Percentiles rank a stretch among this genome's conserved stretches.
Conservation (phyloP, 306 rosid genomes). For the Lablab purpureus region DNA sequence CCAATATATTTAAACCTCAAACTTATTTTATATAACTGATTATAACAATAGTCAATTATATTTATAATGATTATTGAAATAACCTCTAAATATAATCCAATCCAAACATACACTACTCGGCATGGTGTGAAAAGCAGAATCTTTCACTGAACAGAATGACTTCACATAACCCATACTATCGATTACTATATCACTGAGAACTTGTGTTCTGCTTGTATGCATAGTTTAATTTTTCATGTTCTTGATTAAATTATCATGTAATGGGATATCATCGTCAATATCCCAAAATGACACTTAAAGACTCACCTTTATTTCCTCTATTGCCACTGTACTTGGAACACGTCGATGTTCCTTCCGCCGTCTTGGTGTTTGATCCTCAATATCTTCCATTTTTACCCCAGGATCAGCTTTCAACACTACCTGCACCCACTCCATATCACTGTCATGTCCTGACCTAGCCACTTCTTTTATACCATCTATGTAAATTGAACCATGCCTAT, state of each 20-base stretch:
- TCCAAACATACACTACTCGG: conserved; percentile 3
- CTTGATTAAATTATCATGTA: conserved; percentile 19
- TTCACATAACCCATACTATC: conserved; percentile 5
- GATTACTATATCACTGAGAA: conserved; percentile 4
- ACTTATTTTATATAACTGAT: not conserved
- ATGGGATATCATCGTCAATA: conserved; percentile 14
- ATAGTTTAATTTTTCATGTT: conserved; percentile 25
- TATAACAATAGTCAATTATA: not conserved
- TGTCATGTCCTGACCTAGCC: conserved; percentile 51
- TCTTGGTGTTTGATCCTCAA: conserved; percentile 68
- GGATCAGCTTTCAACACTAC: conserved; percentile 85
- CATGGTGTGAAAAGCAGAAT: conserved; percentile 16
- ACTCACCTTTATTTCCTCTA: conserved; percentile 93
- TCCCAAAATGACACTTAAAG: conserved; percentile 37
- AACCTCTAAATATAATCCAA: not conserved
- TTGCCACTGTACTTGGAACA: conserved; percentile 93
- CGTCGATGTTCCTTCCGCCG: conserved; percentile 96
- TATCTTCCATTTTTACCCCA: conserved; percentile 86
- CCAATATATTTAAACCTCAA: not conserved
- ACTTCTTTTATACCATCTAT: conserved; percentile 43
- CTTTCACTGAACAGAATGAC: conserved; percentile 29
- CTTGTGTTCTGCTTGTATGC: not conserved
- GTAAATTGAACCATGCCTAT: conserved; percentile 42
- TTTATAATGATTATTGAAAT: not conserved
- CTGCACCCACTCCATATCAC: conserved; percentile 74